These are phyloP conservation scores for Solanum sitiens DNA, from an alignment of 257 asterid genomes.

Conservation along the genomic window DNA sequence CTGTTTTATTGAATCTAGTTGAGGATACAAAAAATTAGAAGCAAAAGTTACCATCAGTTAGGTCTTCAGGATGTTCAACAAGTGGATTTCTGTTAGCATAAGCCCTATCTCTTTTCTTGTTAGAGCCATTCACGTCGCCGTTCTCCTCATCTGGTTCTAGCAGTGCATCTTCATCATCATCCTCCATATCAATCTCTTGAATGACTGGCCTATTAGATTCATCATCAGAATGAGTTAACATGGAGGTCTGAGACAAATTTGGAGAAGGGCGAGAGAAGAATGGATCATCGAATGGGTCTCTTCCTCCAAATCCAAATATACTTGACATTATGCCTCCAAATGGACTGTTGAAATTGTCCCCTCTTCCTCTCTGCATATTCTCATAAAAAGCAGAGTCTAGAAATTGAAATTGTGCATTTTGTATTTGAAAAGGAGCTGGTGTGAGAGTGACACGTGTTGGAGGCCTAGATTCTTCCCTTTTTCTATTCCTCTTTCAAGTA, in stretches of 20 bases:
- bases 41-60: slow-evolving; percentile 29
- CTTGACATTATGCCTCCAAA: slow-evolving; percentile 14
- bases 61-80: slow-evolving; percentile 83
- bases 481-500: neutral
- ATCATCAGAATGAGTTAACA: slow-evolving; percentile 5
- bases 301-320: slow-evolving; percentile 47
- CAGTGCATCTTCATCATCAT: neutral
- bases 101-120: neutral
- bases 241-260: slow-evolving; percentile 15
- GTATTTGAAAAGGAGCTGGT: neutral
- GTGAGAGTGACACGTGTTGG: neutral
- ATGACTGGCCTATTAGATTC: slow-evolving; percentile 35
- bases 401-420: neutral
- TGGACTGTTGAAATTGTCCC: neutral
- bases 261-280: slow-evolving; percentile 44
- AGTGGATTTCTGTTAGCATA: slow-evolving; percentile 36
- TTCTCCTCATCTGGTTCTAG: slow-evolving; percentile 1
- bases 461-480: neutral
- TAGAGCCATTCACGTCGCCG: slow-evolving; percentile 5
- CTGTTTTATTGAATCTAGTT: neutral
- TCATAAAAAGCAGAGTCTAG: neutral
- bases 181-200: slow-evolving; percentile 4
- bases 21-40: neutral
- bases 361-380: slow-evolving; percentile 10
- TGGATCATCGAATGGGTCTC: slow-evolving; percentile 65